A percentile compares a stretch with the other conserved stretches of the same genome.
These are phyloP conservation scores for Phycomyces nitens DNA, from an alignment of 192 early-diverging fungal genomes.

Conservation along the genomic window DNA sequence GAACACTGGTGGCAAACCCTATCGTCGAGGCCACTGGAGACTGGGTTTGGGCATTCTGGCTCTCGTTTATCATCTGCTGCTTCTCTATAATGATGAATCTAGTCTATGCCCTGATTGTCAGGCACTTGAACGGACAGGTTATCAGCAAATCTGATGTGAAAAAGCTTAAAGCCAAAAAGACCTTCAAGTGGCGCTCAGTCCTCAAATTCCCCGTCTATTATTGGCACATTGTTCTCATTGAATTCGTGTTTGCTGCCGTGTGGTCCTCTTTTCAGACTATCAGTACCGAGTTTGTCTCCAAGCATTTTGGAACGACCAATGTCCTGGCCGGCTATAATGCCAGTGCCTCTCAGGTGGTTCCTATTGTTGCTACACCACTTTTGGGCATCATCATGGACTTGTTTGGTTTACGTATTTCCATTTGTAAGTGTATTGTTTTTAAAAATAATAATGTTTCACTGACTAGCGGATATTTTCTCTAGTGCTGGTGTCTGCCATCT, in stretches of 20 bases:
- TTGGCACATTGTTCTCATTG: slow-evolving; percentile 58
- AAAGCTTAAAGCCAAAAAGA: slow-evolving; percentile 46
- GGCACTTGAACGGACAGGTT: slow-evolving; percentile 33
- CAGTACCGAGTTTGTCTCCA: slow-evolving; percentile 38
- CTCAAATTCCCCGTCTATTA: slow-evolving; percentile 52
- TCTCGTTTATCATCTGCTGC: slow-evolving; percentile 58
- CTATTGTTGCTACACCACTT: slow-evolving; percentile 49
- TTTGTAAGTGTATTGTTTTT: slow-evolving; percentile 29
- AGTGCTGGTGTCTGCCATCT: slow-evolving; percentile 32
- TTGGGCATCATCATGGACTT: slow-evolving; percentile 57
- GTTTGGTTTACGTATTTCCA: slow-evolving; percentile 43
- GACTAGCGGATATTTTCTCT: neutral
- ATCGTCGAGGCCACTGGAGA: slow-evolving; percentile 40
- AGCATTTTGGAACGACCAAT: slow-evolving; percentile 34
- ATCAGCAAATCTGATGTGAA: slow-evolving; percentile 19
- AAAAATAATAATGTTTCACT: neutral
- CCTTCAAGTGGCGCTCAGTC: slow-evolving; percentile 49
- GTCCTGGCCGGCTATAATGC: slow-evolving; percentile 31
- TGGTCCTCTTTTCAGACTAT: slow-evolving; percentile 26
- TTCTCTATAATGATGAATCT: slow-evolving; percentile 69
- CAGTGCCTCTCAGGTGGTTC: slow-evolving; percentile 50
- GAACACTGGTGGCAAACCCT: slow-evolving; percentile 63
- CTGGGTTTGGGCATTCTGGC: slow-evolving; percentile 44
- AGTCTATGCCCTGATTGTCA: slow-evolving; percentile 56
- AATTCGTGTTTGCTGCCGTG: slow-evolving; percentile 55